Conservation (phyloP, 352 stramenopile genomes). For the Blastocystis sp. region DNA sequence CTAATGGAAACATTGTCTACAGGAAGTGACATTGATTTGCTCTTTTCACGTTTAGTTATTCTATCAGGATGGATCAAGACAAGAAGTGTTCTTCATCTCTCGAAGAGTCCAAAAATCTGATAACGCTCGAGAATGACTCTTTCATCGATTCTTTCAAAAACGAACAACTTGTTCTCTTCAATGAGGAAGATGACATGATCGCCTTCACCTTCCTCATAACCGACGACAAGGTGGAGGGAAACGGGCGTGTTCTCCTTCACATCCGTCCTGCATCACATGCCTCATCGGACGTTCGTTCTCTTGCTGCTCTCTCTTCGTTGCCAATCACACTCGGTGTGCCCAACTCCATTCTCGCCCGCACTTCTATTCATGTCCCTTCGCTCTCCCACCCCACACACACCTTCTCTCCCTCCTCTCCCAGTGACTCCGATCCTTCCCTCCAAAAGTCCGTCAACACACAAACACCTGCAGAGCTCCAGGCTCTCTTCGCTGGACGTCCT, state of each 20-base stretch:
- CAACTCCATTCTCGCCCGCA: neutral
- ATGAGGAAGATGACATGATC: neutral
- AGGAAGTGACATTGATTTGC: neutral
- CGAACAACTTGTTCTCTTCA: constrained; percentile 8
- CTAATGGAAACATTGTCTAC: constrained; percentile 21
- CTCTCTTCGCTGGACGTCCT: neutral
- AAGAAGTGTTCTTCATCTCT: neutral
- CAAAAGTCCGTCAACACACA: neutral
- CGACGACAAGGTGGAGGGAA: neutral
- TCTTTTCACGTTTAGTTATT: no score
- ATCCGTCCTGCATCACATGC: neutral
- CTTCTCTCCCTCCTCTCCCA: neutral
- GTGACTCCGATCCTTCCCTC: neutral
- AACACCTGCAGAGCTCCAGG: neutral
- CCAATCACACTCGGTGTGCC: no score
- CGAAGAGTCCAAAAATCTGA: neutral
- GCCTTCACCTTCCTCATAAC: constrained; percentile 8
- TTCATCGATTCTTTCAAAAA: constrained; percentile 23
- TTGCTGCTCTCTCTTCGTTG: no score
- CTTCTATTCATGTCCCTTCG: neutral
- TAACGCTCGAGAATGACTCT: constrained; percentile 1
- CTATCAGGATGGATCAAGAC: constrained; percentile 12
- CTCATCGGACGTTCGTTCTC: neutral
- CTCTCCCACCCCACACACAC: neutral
- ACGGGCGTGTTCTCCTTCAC: constrained; percentile 10